These are phyloP conservation scores for Taiozyma sp. DNA, from an alignment of 1,139 yeast genomes.

Conservation along the genomic window DNA sequence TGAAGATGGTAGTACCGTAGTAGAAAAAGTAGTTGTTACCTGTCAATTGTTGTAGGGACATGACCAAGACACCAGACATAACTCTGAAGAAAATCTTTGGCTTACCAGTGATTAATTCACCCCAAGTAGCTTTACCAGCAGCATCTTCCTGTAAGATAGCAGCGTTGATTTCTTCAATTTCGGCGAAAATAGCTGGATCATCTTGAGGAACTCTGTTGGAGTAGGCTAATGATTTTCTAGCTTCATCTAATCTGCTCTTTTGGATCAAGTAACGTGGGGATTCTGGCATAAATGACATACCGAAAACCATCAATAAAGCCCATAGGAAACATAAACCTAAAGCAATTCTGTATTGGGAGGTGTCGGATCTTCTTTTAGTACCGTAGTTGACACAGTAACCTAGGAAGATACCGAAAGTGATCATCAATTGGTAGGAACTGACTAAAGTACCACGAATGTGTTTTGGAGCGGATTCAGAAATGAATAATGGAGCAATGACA, in stretches of 20 bases:
- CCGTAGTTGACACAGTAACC: conserved; percentile 64
- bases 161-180: conserved; percentile 56
- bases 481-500: conserved; percentile 60
- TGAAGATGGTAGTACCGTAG: conserved; percentile 74
- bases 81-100: conserved; percentile 53
- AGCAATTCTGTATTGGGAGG: conserved; percentile 64
- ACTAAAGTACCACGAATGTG: conserved; percentile 68
- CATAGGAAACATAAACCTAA: conserved; percentile 48
- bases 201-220: conserved; percentile 54
- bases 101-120: conserved; percentile 58
- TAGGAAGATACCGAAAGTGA: conserved; percentile 49
- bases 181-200: conserved; percentile 53
- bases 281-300: conserved; percentile 71
- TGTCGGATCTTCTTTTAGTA: conserved; percentile 40
- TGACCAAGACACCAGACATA: conserved; percentile 58
- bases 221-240: conserved; percentile 53
- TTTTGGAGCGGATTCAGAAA: conserved; percentile 64
- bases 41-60: conserved; percentile 71
- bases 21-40: conserved; percentile 83
- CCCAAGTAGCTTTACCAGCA: conserved; percentile 70
- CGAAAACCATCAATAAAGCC: conserved; percentile 40
- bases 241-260: conserved; percentile 49
- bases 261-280: conserved; percentile 71
- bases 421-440: conserved; percentile 62
- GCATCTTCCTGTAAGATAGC: conserved; percentile 59